Evolutionary conservation across 2,329 filamentous ascomycete species (phyloP), one percentile per base, ranked within the genome.

Genomic region (Penicillium italicum): DNA sequence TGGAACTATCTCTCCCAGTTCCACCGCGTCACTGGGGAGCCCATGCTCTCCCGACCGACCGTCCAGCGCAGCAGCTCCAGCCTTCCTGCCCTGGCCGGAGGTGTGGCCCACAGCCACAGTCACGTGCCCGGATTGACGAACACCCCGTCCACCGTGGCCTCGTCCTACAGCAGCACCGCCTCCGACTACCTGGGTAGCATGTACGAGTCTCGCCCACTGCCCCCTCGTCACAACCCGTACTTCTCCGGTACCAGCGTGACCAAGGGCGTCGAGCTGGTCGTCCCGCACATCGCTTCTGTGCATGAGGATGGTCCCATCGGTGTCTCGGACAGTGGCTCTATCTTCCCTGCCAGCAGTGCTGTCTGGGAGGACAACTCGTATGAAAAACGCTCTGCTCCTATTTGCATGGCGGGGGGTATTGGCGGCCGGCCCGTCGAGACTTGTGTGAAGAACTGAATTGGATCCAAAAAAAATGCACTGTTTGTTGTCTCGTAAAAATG

Each of bases 1-100:
- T 78, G 74, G 69, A 64, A 66, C 34, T 79, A 76, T 55, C 69
- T 79, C 28, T 74, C 74, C 33, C 71, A 73, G 47, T 79, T 79
- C 66, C 75, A 79, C 62, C 59, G 63, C 47, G 50, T 54, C 20
- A 14, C 3, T 44, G 55, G 63, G n/a, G 62, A 68, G 28, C 38
- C 58, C 22, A 52, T 64, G 26, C 47, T 62, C 8, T 38, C 62
- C 45, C 57, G 66, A 7, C 58, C 59, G 44, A 42, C 56, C 46
- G 57, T 58, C 12, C 60, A 64, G 50, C 63, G 64, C 59, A 73
- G 66, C 60, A 69, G 65, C 18, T 58, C 65, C 30, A 76, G 72
- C 49, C 63, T 74, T 14, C 67, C 68, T 30, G 65, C 66, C n/a
- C 65, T 71, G 7, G 60, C 64, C 48, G 66, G 58, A 59, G 61